Base-by-base conservation (phyloP, 805 yeast genomes). In the Kuraishia borneana region DNA sequence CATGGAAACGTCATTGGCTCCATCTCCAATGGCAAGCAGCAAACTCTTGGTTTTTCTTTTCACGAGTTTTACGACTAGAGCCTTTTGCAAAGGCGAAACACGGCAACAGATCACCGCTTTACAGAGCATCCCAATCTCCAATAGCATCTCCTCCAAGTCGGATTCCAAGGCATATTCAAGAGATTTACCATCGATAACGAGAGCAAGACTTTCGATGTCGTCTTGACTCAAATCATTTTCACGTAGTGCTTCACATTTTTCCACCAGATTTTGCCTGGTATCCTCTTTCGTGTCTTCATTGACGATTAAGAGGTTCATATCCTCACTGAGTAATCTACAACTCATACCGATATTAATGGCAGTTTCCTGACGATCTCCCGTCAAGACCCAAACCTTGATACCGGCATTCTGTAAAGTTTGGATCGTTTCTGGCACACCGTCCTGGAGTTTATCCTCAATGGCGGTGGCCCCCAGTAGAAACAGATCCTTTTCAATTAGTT, bases 291-390 rank as follows among this genome's bases (percentile, higher is more conserved):
- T 68, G 25, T 80, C 88, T 54, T 92, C 98, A 51, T 92, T 92
- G 25, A 92, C 78, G 39, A 89, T 76, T 44, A 92, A 65, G 40
- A 92, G 59, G 44, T 85, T 88, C 99, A 92, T 92, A 49, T 92
- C 98, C 54, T 92, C 99, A 50, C 92, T 79, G 31, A 92, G 59
- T 31, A 92, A 65, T 51, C 83, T 85, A 64, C 98, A 94, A 47
- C 96, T 84, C 96, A 92, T 87, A 40, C 98, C 99, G 50, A 92
- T 92, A 54, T 92, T 92, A 43, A 92, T 83, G 1, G 99, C 99
- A 10, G 99, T 92, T 55, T 92, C 99, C 54, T 94, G 99, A 55
- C 96, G 73, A 53, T 92, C 99, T 46, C 99, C 99, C 2, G 99
- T 92, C 33, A 92, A 64, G 18, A 92, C 96, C 99, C 99, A 92